Evolutionary conservation across 2,329 filamentous ascomycete genomes (phyloP), one percentile per base, ranked within the genome.

Genomic region (Periconia sp.): DNA sequence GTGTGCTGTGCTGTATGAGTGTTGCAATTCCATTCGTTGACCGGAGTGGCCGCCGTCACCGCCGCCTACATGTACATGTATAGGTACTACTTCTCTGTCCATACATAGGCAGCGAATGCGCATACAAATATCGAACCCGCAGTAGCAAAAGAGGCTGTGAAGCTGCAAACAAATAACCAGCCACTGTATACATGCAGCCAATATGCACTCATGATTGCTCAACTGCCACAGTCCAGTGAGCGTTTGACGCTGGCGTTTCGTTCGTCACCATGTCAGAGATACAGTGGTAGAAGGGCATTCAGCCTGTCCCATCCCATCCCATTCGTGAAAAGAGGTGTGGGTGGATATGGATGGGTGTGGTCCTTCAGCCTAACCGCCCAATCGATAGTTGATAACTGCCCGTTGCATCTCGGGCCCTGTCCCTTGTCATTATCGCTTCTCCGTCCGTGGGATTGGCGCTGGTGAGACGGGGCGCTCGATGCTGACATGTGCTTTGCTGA

Each of bases 371-470:
- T 70, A 71, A 66, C 69, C 64, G 62, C 62, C 70, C 70, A 73
- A 73, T 73, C 70, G 70, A 73, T 73, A 70, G 62, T 8, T 66
- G 70, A 70, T 72, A 72, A 47, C 66, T 69, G 61, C 55, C 65
- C 68, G 68, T 64, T 57, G 57, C 50, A 54, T 50, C 48, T 6
- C 11, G 42, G 60, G 59, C 64, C 66, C 66, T 13, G 33, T 58
- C 57, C 57, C 17, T 50, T 27, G 52, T 40, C 46, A 61, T 58
- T 60, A 59, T 59, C 49, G 53, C 31, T 33, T 8, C 23, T 3
- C 23, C 23, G 23, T 27, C 23, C 23, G 23, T 56, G 56, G 54
- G 55, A 46, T 54, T 45, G 53, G 50, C 60, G 57, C 53, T 57
- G 64, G 59, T 27, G 23, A 27, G 33, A 37, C 33, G 33, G 33